These are phyloP conservation scores for Eucalyptus cloeziana DNA, from an alignment of 345 rosid species.

Conservation along the genomic window DNA sequence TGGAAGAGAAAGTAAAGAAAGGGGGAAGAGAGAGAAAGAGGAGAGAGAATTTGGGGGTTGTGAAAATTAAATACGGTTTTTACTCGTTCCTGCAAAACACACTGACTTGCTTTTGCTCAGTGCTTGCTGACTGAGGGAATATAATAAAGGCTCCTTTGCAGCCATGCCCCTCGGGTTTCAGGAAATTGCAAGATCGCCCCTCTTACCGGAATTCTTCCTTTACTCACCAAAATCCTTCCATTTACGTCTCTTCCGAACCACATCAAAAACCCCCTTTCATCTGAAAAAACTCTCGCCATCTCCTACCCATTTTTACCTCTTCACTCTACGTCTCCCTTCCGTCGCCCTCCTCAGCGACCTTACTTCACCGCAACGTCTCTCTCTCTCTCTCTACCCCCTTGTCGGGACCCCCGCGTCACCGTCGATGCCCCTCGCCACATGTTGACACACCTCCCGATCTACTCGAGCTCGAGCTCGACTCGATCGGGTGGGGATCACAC, in stretches of 20 bases:
- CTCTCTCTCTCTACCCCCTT: neutral
- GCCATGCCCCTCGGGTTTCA: neutral
- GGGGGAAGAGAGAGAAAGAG: neutral
- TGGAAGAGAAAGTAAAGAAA: conserved; percentile 13
- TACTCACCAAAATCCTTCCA: neutral
- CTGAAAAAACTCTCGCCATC: neutral
- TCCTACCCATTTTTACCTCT: neutral
- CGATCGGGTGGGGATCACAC: neutral
- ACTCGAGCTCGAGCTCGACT: neutral
- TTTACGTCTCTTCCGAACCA: neutral
- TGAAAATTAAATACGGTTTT: conserved; percentile 32
- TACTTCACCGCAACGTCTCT: neutral
- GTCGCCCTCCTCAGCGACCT: neutral
- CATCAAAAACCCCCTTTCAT: neutral
- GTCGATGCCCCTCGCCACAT: neutral
- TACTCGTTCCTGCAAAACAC: conserved; percentile 20
- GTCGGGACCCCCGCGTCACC: neutral
- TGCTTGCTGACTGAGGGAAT: conserved; percentile 37
- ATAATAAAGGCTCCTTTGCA: conserved; percentile 18
- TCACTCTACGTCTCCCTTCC: neutral
- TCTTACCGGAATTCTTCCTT: neutral
- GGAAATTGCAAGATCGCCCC: neutral
- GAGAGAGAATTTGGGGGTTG: conserved; percentile 18
- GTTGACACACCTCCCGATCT: neutral
- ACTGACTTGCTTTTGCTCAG: conserved; percentile 14